These are phyloP conservation scores for Hypoxylon trugodes DNA, from an alignment of 495 filamentous ascomycete species.

Conservation along the genomic window DNA sequence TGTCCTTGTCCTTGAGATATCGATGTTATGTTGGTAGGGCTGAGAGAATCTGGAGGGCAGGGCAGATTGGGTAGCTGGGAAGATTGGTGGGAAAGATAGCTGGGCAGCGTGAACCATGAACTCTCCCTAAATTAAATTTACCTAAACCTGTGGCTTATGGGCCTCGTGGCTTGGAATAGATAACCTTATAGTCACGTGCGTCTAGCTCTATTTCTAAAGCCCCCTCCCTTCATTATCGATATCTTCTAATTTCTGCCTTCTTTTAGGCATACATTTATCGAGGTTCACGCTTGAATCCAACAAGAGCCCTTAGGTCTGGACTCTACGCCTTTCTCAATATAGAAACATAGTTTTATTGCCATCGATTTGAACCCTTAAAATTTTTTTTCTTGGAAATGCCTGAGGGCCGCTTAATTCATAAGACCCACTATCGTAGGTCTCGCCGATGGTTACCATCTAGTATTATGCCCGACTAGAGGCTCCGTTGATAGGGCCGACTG, in stretches of 20 bases:
- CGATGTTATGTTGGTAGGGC: constrained; percentile 31
- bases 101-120: too few species aligned
- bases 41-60: too few species aligned
- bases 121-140: too few species aligned
- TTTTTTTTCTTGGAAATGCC: not conserved
- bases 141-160: not conserved
- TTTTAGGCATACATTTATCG: not conserved
- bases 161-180: constrained; percentile 1
- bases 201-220: not conserved
- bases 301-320: not conserved
- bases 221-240: not conserved
- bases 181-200: constrained; percentile 12
- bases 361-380: not conserved
- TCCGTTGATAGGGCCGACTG: not conserved
- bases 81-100: too few species aligned
- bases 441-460: not conserved
- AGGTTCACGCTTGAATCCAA: not conserved
- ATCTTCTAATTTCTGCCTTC: not conserved
- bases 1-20: constrained; percentile 18
- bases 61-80: too few species aligned
- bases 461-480: not conserved
- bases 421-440: not conserved
- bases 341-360: not conserved
- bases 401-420: not conserved
- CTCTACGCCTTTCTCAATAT: not conserved